A percentile compares a stretch with the other conserved stretches of the same genome.
These are phyloP conservation scores for Leptodontidium sp. DNA, from an alignment of 2,329 filamentous ascomycete genomes.

Conservation along the genomic window DNA sequence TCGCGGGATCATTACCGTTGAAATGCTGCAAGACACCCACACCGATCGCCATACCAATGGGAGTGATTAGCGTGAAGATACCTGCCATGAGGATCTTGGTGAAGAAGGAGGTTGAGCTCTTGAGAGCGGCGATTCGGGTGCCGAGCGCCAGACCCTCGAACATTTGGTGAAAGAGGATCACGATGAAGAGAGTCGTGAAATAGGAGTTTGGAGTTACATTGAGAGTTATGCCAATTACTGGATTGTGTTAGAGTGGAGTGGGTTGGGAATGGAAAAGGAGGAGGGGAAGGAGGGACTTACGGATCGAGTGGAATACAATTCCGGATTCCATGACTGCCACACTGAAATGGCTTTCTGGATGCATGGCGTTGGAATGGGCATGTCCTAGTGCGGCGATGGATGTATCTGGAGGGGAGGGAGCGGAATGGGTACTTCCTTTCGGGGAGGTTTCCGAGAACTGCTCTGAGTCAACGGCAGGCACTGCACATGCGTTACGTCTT, in stretches of 20 bases:
- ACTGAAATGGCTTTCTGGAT: constrained; percentile 39
- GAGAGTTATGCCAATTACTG: constrained; percentile 28
- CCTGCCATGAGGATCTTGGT: constrained; percentile 68
- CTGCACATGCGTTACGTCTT: constrained; percentile 52
- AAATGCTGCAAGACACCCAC: constrained; percentile 74
- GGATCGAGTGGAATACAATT: constrained; percentile 77
- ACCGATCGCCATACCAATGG: constrained; percentile 82
- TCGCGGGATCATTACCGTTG: constrained; percentile 75
- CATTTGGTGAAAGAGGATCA: constrained; percentile 81
- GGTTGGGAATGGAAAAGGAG: background rate
- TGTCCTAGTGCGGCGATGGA: constrained; percentile 22
- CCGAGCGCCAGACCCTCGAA: constrained; percentile 81
- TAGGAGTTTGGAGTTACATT: constrained; percentile 62
- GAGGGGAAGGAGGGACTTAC: constrained; percentile 52
- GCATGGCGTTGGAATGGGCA: background rate
- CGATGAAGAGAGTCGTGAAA: constrained; percentile 66
- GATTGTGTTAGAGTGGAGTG: background rate
- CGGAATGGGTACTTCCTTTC: background rate
- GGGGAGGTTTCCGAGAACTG: constrained; percentile 18
- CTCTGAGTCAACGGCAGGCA: constrained; percentile 8
- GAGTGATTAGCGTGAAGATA: constrained; percentile 75
- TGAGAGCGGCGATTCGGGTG: constrained; percentile 67
- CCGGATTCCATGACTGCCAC: constrained; percentile 77
- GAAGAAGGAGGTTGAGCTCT: constrained; percentile 19
- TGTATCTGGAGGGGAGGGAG: constrained; percentile 6